Percentiles rank a stretch among this genome's conserved stretches.
phyloP scores from a whole-genome alignment of 768 basidiomycete genomes.

The Psilocybe cyanescens region DNA sequence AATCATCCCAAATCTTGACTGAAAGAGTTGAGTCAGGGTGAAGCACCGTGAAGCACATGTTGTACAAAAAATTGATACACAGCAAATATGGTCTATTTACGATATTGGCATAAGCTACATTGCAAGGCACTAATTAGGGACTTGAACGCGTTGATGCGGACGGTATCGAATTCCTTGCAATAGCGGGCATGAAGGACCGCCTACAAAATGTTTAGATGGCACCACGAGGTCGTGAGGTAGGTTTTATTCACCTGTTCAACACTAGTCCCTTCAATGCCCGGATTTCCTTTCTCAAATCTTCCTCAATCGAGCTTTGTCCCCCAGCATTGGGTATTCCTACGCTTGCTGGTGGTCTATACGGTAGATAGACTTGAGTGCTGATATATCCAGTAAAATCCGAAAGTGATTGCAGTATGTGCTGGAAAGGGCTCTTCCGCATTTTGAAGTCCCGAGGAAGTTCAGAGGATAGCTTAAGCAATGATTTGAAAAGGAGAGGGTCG shows the following conservation, averaged over 20 bases:
- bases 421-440: constrained; percentile 43
- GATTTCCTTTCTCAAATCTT: constrained; percentile 76
- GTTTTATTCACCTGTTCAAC: constrained; percentile 61
- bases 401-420: constrained; percentile 67
- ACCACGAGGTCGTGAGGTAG: background rate
- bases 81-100: background rate
- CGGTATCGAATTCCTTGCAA: constrained; percentile 23
- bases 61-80: no score
- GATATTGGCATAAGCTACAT: background rate
- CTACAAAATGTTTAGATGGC: constrained; percentile 23
- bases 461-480: constrained; percentile 37
- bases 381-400: constrained; percentile 82
- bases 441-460: constrained; percentile 38
- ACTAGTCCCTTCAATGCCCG: constrained; percentile 80
- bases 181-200: constrained; percentile 43
- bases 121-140: constrained; percentile 1
- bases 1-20: no score
- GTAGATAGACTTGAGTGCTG: constrained; percentile 70
- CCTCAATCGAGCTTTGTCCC: constrained; percentile 50
- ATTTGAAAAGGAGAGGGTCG: constrained; percentile 41
- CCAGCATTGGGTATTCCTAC: constrained; percentile 29
- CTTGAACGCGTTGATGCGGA: constrained; percentile 7
- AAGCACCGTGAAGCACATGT: no score
- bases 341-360: constrained; percentile 39
- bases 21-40: no score